These are phyloP conservation scores for Croton setiger DNA, from an alignment of 441 rosid genomes.

Conservation along the genomic window DNA sequence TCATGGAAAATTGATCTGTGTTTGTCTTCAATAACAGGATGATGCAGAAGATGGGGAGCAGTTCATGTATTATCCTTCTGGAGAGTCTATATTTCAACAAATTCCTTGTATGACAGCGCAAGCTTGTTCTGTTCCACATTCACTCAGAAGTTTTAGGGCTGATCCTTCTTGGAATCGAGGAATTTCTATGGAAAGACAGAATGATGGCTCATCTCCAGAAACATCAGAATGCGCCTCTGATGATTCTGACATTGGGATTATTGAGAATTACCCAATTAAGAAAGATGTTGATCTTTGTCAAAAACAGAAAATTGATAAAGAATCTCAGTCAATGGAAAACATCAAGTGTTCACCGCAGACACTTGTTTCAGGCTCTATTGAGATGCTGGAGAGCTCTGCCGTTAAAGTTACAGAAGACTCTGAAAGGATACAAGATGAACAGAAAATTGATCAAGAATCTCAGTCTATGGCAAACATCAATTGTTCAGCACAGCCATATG, in stretches of 20 bases:
- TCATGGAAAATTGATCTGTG: constrained; percentile 8
- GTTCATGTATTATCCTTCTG: constrained; percentile 49
- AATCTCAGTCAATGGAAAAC: constrained; percentile 28
- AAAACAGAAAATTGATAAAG: constrained; percentile 25
- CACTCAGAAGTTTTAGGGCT: constrained; percentile 39
- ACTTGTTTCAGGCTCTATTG: constrained; percentile 27
- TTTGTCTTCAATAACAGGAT: constrained; percentile 38
- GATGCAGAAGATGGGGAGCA: constrained; percentile 49
- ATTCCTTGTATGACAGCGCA: constrained; percentile 37
- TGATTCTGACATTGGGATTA: constrained; percentile 62
- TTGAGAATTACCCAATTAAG: constrained; percentile 35
- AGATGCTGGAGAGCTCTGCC: constrained; percentile 24
- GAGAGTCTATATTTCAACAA: constrained; percentile 49
- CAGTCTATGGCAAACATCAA: constrained; percentile 27
- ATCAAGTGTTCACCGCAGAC: constrained; percentile 29
- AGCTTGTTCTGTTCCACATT: constrained; percentile 24
- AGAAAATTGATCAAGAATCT: constrained; percentile 13
- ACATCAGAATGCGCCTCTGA: constrained; percentile 38
- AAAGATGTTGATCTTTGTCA: constrained; percentile 22
- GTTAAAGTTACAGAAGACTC: constrained; percentile 26
- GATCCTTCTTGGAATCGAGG: constrained; percentile 55
- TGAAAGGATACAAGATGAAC: constrained; percentile 20
- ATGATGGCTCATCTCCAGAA: constrained; percentile 38
- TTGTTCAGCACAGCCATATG: constrained; percentile 27
- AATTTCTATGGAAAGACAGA: constrained; percentile 39